phyloP scores from a whole-genome alignment of 257 asterid genomes.

The Primulina eburnea region DNA sequence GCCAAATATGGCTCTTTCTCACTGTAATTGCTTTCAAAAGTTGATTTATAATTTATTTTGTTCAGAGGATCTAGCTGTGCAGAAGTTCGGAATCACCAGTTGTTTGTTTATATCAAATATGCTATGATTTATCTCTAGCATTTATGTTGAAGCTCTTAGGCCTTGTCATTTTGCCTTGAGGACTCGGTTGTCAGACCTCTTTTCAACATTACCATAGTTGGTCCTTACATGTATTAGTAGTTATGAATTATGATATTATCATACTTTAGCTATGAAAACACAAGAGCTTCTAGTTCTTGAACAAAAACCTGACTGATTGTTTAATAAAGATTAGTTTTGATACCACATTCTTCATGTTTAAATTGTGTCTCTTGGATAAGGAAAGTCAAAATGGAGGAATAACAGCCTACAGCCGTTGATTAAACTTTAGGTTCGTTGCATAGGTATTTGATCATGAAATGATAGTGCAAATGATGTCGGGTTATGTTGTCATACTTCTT shows the following conservation, averaged over 20 bases:
- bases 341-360: neutral
- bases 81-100: neutral
- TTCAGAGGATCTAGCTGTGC: neutral
- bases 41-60: neutral
- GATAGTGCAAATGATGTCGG: slow-evolving; percentile 1
- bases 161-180: neutral
- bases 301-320: neutral
- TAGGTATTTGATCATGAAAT: neutral
- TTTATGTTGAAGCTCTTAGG: neutral
- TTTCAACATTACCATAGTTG: neutral
- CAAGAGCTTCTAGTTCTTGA: neutral
- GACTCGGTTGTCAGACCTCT: neutral
- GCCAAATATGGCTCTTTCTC: neutral
- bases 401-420: neutral
- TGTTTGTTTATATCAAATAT: neutral
- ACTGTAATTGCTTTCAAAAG: neutral
- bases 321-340: neutral
- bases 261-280: neutral
- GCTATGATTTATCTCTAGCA: neutral
- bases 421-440: neutral
- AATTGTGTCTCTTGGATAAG: slow-evolving; percentile 1
- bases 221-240: neutral
- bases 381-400: neutral
- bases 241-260: too few relatives aligned
- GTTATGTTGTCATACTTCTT: neutral